Conservation (phyloP, 2,329 filamentous ascomycete species). For the Shiraia bambusicola region DNA sequence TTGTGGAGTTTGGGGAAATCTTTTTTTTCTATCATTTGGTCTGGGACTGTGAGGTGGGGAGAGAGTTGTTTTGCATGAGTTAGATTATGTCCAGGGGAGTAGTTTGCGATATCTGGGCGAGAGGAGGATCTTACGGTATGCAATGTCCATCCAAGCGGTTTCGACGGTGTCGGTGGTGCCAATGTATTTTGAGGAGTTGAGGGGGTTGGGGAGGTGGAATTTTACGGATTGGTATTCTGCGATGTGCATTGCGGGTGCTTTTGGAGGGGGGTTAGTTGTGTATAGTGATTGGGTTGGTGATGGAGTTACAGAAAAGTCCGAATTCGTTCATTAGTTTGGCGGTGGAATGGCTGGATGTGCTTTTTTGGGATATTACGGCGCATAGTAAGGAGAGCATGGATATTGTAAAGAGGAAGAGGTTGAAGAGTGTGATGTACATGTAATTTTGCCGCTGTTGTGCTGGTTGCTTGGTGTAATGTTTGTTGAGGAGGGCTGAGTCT, state of each 20-base stretch:
- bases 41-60: constrained; percentile 52
- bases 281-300: background rate
- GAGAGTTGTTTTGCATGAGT: constrained; percentile 15
- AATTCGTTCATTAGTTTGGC: constrained; percentile 38
- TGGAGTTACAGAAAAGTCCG: constrained; percentile 29
- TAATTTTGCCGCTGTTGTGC: constrained; percentile 24
- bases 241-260: constrained; percentile 33
- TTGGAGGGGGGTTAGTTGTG: constrained; percentile 1
- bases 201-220: constrained; percentile 30
- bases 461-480: constrained; percentile 26
- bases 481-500: constrained; percentile 32
- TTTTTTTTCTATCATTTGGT: constrained; percentile 59
- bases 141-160: constrained; percentile 58
- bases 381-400: constrained; percentile 35
- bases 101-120: constrained; percentile 3
- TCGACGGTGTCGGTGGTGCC: constrained; percentile 60
- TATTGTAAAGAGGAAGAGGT: constrained; percentile 37
- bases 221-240: constrained; percentile 30
- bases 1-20: constrained; percentile 58
- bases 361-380: constrained; percentile 34
- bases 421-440: constrained; percentile 34
- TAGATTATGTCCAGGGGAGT: background rate
- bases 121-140: constrained; percentile 42
- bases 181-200: constrained; percentile 49
- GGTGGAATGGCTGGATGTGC: constrained; percentile 23